These are phyloP conservation scores for Emmonsiellopsis sp. DNA, from an alignment of 2,329 filamentous ascomycete genomes.

Conservation along the genomic window DNA sequence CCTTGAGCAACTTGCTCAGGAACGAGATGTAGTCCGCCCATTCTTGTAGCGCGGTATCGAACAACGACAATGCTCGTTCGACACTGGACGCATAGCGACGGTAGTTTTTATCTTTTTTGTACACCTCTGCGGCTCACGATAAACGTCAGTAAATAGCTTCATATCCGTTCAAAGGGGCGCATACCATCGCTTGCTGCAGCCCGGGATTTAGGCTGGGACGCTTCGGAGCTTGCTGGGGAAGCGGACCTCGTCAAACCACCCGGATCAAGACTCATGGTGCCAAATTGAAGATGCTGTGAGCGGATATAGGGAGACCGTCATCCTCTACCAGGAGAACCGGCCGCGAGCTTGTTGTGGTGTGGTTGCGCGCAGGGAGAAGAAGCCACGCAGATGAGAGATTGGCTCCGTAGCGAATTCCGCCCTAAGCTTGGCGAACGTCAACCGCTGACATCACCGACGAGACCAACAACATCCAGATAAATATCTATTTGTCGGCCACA, in stretches of 20 bases:
- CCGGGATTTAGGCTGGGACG: conserved; percentile 69
- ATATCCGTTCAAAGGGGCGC: not conserved
- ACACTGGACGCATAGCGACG: conserved; percentile 84
- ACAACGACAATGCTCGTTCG: conserved; percentile 77
- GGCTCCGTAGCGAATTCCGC: not conserved
- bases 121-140: conserved; percentile 17
- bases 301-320: conserved; percentile 17
- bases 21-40: conserved; percentile 99
- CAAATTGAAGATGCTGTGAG: conserved; percentile 17
- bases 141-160: not conserved
- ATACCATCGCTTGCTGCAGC: conserved; percentile 68
- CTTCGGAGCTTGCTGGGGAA: conserved; percentile 77
- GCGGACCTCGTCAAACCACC: conserved; percentile 32
- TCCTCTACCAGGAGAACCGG: conserved; percentile 20
- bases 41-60: conserved; percentile 90
- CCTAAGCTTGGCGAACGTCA: not conserved
- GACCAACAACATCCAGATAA: too few relatives aligned
- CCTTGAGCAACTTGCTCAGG: conserved; percentile 80
- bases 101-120: conserved; percentile 56
- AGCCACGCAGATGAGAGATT: not conserved
- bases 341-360: conserved; percentile 3
- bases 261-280: conserved; percentile 35
- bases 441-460: not conserved
- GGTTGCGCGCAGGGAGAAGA: conserved; percentile 11
- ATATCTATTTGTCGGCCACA: too few relatives aligned